Percentiles rank a stretch among this genome's conserved stretches.
phyloP scores from a whole-genome alignment of 495 filamentous ascomycete genomes.

The Aspergillus cavernicola region DNA sequence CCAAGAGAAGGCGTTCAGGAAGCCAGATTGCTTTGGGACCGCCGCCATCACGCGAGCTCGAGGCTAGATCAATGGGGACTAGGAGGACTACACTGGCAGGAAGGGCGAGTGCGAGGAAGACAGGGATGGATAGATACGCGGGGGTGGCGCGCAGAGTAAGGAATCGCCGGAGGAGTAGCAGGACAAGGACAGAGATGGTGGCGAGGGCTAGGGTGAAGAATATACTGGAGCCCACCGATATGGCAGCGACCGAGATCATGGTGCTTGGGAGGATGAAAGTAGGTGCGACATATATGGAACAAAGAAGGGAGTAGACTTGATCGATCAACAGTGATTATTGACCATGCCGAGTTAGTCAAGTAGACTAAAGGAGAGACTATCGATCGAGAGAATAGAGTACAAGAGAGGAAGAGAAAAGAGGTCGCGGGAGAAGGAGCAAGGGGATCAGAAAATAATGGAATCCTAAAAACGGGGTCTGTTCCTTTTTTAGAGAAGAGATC shows the following conservation, averaged over 20 bases:
- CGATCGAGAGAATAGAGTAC: constrained; percentile 1
- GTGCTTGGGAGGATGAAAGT: constrained; percentile 11
- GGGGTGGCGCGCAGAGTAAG: constrained; percentile 87
- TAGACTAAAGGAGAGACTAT: constrained; percentile 16
- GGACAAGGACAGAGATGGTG: constrained; percentile 66
- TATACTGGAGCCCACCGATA: constrained; percentile 61
- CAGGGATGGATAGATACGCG: constrained; percentile 82
- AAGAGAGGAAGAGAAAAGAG: constrained; percentile 3
- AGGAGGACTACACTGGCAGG: constrained; percentile 92
- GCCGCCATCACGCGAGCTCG: constrained; percentile 67
- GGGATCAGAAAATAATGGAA: constrained; percentile 1
- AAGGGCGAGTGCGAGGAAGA: constrained; percentile 89
- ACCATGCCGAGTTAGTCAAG: constrained; percentile 13
- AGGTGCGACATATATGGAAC: constrained; percentile 14
- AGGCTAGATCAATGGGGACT: constrained; percentile 94
- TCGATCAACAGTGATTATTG: constrained; percentile 19
- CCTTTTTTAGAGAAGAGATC: constrained; percentile 3
- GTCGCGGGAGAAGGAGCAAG: constrained; percentile 1
- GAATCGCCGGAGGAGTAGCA: constrained; percentile 83
- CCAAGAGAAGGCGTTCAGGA: constrained; percentile 64
- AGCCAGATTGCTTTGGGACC: constrained; percentile 64
- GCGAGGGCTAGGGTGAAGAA: constrained; percentile 70
- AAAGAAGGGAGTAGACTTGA: constrained; percentile 9
- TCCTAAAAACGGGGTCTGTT: neutral
- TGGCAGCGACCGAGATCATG: constrained; percentile 30